These are phyloP conservation scores for Phanerochaete carnosa DNA, from an alignment of 768 basidiomycete species.

Conservation along the genomic window DNA sequence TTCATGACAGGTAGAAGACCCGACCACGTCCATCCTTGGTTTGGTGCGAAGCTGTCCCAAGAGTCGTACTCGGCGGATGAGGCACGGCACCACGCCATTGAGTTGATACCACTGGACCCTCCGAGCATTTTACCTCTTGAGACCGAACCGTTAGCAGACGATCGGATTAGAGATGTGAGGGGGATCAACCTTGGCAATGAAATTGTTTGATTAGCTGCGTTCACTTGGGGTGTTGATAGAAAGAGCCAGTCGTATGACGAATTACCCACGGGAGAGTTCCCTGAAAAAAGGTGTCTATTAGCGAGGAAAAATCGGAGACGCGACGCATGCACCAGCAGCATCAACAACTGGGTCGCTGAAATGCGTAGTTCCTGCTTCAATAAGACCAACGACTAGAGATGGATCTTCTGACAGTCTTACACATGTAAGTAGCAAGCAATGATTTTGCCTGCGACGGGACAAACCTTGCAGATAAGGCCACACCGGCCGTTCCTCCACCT, in stretches of 20 bases:
- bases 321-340: neutral
- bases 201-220: neutral
- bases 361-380: neutral
- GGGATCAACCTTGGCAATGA: neutral
- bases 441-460: neutral
- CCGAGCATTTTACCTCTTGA: slow-evolving; percentile 42
- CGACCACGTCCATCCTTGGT: slow-evolving; percentile 30
- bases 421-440: neutral
- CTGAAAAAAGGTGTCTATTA: neutral
- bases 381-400: neutral
- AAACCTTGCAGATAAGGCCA: neutral
- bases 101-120: slow-evolving; percentile 42
- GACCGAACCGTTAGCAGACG: neutral
- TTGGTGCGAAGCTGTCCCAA: slow-evolving; percentile 31
- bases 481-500: neutral
- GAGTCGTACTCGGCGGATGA: slow-evolving; percentile 43
- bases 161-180: neutral
- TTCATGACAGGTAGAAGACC: slow-evolving; percentile 29
- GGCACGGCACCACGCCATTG: slow-evolving; percentile 43
- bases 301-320: neutral
- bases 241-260: neutral
- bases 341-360: neutral
- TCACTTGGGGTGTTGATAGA: neutral
- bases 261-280: neutral
- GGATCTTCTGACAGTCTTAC: neutral